phyloP scores from a whole-genome alignment of 2,329 filamentous ascomycete genomes.

The Hypoxylon sp. region DNA sequence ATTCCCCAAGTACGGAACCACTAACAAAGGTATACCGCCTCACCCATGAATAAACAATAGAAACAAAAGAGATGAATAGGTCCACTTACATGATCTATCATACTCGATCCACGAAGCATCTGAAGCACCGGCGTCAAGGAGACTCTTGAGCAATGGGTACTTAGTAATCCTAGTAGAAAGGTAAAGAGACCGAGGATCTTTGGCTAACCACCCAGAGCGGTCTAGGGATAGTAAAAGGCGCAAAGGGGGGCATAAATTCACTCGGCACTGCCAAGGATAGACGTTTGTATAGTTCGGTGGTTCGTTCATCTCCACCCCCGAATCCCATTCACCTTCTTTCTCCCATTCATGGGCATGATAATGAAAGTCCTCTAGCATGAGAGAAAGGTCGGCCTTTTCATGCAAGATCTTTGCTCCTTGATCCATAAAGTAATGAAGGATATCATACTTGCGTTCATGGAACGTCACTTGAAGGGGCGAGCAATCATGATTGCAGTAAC shows the following conservation, averaged over 20 bases:
- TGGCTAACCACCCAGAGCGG: background rate
- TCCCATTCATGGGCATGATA: background rate
- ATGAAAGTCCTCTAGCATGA: background rate
- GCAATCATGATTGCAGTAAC: background rate
- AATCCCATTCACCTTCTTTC: background rate
- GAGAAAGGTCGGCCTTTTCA: background rate
- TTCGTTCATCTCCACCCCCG: background rate
- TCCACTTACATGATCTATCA: background rate
- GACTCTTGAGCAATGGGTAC: background rate
- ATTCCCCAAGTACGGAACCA: background rate
- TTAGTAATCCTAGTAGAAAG: background rate
- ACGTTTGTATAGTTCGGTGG: background rate
- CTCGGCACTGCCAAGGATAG: background rate
- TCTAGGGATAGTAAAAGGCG: constrained; percentile 5
- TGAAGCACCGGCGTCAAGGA: constrained; percentile 14
- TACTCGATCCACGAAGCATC: constrained; percentile 2
- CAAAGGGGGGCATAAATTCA: background rate
- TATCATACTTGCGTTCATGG: background rate
- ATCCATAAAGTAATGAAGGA: constrained; percentile 11
- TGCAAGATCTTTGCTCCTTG: constrained; percentile 7
- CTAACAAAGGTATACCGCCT: background rate
- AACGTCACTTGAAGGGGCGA: constrained; percentile 10
- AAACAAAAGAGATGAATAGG: background rate
- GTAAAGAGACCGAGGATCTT: constrained; percentile 8
- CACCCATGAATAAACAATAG: background rate